Conservation (phyloP, 441 rosid genomes). For the Adansonia rubrostipa region DNA sequence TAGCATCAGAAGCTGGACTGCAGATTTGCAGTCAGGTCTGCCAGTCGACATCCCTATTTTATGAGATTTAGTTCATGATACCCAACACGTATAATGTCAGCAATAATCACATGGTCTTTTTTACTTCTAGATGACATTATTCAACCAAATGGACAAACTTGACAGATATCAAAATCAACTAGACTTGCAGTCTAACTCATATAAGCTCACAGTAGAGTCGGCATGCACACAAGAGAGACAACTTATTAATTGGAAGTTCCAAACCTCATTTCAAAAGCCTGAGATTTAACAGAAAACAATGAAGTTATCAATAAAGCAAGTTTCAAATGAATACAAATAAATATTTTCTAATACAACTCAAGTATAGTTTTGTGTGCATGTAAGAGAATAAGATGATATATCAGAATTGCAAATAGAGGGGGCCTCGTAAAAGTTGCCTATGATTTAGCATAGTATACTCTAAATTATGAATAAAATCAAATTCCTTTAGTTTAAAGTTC, state of each 20-base stretch:
- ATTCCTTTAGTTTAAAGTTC: not conserved
- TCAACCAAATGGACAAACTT: not conserved
- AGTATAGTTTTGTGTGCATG: not conserved
- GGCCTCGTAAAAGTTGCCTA: not conserved
- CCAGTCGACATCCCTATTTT: not conserved
- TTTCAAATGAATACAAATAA: slow-evolving; percentile 1
- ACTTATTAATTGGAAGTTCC: not conserved
- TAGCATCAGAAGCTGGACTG: not conserved
- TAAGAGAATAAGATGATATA: not conserved
- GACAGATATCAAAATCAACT: slow-evolving; percentile 5
- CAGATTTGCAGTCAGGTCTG: slow-evolving; percentile 8
- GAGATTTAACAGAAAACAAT: not conserved
- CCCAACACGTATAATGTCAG: not conserved
- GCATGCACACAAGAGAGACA: not conserved
- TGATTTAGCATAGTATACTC: not conserved
- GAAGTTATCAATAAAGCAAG: not conserved
- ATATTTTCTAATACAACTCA: not conserved
- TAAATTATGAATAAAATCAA: not conserved
- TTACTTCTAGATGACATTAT: slow-evolving; percentile 2
- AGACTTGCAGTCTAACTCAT: not conserved
- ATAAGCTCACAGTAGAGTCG: not conserved
- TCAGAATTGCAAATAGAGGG: not conserved
- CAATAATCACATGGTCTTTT: not conserved
- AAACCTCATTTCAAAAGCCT: slow-evolving; percentile 1
- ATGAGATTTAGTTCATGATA: slow-evolving; percentile 3